These are phyloP conservation scores for Yarrowia porcina DNA, from an alignment of 805 yeast genomes.

Conservation along the genomic window DNA sequence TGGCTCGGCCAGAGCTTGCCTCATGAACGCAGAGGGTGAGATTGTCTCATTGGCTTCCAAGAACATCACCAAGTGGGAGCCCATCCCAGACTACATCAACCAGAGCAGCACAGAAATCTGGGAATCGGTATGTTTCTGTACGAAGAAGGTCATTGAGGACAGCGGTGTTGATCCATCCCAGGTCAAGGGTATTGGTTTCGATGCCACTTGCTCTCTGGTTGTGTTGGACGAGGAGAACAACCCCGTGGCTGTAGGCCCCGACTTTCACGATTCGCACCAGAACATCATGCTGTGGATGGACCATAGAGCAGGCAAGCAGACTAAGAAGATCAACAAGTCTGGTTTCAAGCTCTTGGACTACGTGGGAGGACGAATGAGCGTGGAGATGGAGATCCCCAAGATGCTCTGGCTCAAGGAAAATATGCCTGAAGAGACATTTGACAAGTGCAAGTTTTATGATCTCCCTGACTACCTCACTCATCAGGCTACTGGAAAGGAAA, in stretches of 20 bases:
- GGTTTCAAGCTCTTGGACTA: constrained; percentile 76
- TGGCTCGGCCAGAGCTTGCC: constrained; percentile 93
- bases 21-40: constrained; percentile 78
- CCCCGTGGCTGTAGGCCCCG: constrained; percentile 91
- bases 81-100: constrained; percentile 49
- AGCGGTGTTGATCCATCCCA: constrained; percentile 64
- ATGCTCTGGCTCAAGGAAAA: constrained; percentile 93
- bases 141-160: constrained; percentile 67
- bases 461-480: constrained; percentile 88
- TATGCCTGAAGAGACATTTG: constrained; percentile 58
- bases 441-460: constrained; percentile 76
- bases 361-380: constrained; percentile 97
- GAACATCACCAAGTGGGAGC: constrained; percentile 60
- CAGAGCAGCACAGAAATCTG: constrained; percentile 91
- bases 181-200: constrained; percentile 89
- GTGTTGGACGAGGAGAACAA: constrained; percentile 65
- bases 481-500: constrained; percentile 82
- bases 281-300: constrained; percentile 98
- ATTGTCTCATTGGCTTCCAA: constrained; percentile 71
- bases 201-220: constrained; percentile 94
- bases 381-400: constrained; percentile 97
- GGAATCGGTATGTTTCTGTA: constrained; percentile 78
- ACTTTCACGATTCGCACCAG: constrained; percentile 66
- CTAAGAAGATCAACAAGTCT: constrained; percentile 75
- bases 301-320: constrained; percentile 85